Base-by-base conservation (phyloP, 176 grass and related monocot species). In the Carex scoparia region DNA sequence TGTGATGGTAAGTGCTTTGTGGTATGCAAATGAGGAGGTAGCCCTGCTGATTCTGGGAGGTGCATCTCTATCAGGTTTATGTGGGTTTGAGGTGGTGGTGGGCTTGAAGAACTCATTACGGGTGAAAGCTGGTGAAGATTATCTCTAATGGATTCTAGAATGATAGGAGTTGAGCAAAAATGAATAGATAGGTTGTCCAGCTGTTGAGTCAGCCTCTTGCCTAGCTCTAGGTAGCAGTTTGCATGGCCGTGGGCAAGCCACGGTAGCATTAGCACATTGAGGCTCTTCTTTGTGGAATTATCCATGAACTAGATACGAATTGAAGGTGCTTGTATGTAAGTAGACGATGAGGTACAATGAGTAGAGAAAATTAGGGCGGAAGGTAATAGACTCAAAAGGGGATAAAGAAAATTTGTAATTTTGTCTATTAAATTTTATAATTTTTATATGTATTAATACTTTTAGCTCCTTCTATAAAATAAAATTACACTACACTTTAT, bases 211-310 rank as follows among this genome's bases (percentile, higher is more conserved):
- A 95, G 87, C 55, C 91, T 84, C 38, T 65, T 79, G 31, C 89
- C 93, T 7, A 95, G 83, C 87, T 95, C 93, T 12, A 95, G 89
- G 74, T 62, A 95, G 1, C 87, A 91, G 80, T 30, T 85, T 83
- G 88, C 86, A 84, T 95, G 93, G 65, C 91, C 91, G 61, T 93
- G 94, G 30, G 91, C 91, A 14, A 95, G 91, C 94, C 91, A 93
- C 11, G 91, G 94, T 67, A 93, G 83, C 89, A 95, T 93, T 4
- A 89, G 7, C 85, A 95, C 82, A 65, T 61, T 28, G 5, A 94
- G 9, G 18, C 9, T 31, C 8, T 49, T 49, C 8, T 49, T 49
- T 9, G 1, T 49, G 46, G 46, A 49, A 49, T 10, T 49, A 49
- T 49, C 46, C 46, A 49, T 49, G 46, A 8, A 49, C 8, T 10